Conservation (phyloP, 345 rosid genomes). For the Citrus australasica region DNA sequence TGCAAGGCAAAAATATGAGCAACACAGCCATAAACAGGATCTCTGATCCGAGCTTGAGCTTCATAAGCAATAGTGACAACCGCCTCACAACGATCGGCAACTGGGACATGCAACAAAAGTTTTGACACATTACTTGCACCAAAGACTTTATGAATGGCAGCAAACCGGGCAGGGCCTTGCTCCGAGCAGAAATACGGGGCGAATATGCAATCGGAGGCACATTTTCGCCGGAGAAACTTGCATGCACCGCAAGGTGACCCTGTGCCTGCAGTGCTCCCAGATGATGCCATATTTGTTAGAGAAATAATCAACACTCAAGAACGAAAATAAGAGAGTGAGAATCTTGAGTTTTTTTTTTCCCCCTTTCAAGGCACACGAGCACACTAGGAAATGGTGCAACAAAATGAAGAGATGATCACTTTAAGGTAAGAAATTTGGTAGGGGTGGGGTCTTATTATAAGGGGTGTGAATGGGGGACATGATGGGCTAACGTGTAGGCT, state of each 20-base stretch:
- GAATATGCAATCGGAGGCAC: constrained; percentile 61
- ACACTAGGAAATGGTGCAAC: constrained; percentile 47
- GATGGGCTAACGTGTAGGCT: constrained; percentile 34
- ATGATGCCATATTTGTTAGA: constrained; percentile 34
- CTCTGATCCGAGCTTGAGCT: constrained; percentile 70
- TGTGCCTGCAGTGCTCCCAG: constrained; percentile 20
- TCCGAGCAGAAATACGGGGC: constrained; percentile 76
- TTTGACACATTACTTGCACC: constrained; percentile 80
- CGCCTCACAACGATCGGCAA: constrained; percentile 65
- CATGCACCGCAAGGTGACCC: constrained; percentile 78
- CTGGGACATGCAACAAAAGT: constrained; percentile 55
- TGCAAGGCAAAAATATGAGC: constrained; percentile 69
- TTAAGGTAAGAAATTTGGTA: background rate
- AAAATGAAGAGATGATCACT: background rate
- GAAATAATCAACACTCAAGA: background rate
- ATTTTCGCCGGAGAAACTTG: constrained; percentile 73
- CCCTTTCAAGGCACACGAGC: constrained; percentile 35
- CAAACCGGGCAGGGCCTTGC: constrained; percentile 64
- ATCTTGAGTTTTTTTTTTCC: background rate
- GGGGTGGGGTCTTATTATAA: constrained; percentile 15
- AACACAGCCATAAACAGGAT: constrained; percentile 80
- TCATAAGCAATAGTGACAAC: constrained; percentile 69
- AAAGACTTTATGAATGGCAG: constrained; percentile 74
- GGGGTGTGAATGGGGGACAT: constrained; percentile 25
- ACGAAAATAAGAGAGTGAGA: background rate